phyloP scores from a whole-genome alignment of 768 basidiomycete genomes.

The Hemileccinum impolitum region DNA sequence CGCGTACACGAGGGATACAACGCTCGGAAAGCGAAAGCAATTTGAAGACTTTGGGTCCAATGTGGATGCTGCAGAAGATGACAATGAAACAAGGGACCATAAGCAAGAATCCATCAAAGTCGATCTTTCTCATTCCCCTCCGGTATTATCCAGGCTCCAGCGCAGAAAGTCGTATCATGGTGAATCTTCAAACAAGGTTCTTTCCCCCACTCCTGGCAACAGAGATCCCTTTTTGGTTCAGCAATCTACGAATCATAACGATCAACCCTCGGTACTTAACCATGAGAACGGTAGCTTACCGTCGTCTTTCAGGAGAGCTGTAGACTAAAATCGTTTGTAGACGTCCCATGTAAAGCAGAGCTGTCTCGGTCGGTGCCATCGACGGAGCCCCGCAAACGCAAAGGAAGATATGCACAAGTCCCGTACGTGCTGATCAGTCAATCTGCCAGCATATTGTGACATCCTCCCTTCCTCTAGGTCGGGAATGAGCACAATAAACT shows the following conservation, averaged over 20 bases:
- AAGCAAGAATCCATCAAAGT: conserved; percentile 6
- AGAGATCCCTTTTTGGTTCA: conserved; percentile 10
- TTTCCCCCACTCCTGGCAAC: conserved; percentile 6
- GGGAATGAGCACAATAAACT: conserved; percentile 51
- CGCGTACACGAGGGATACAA: conserved; percentile 18
- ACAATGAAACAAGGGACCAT: conserved; percentile 2
- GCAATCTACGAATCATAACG: background rate
- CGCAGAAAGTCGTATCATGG: conserved; percentile 20
- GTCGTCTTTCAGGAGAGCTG: background rate
- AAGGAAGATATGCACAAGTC: conserved; percentile 54
- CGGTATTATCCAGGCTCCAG: conserved; percentile 1
- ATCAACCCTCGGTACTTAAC: background rate
- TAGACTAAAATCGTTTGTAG: conserved; percentile 8
- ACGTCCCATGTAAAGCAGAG: conserved; percentile 10
- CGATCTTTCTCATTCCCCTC: conserved; percentile 1
- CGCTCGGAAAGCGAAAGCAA: conserved; percentile 28
- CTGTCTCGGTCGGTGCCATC: conserved; percentile 3
- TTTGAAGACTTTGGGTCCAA: conserved; percentile 20
- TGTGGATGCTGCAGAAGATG: conserved; percentile 3
- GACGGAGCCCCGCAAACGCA: conserved; percentile 44
- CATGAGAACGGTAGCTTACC: conserved; percentile 11
- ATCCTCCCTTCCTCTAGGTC: conserved; percentile 14
- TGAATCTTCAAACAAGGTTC: conserved; percentile 5
- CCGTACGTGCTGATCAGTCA: conserved; percentile 26
- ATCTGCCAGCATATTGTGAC: background rate